Evolutionary conservation across 495 filamentous ascomycete genomes (phyloP).

Genomic region (Neurospora sp.): DNA sequence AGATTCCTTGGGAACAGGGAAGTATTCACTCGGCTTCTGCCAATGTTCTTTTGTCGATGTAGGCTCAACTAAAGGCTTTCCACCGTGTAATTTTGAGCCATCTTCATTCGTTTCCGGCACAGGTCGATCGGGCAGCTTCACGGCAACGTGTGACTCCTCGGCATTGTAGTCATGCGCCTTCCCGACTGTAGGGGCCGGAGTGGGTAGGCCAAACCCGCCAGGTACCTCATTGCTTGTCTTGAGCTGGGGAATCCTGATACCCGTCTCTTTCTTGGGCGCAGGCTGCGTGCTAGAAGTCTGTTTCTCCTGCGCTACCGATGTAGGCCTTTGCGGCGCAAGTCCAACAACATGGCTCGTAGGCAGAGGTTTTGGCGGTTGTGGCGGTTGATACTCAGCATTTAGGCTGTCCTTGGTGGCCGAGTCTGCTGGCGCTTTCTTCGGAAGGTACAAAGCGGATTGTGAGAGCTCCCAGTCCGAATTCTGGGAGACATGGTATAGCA

Average conservation of each 20-base stretch:
- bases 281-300: not conserved
- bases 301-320: not conserved
- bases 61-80: not conserved
- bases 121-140: conserved; percentile 2
- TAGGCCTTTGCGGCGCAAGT: not conserved
- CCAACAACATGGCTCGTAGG: conserved; percentile 1
- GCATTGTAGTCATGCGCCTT: not conserved
- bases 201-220: conserved; percentile 17
- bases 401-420: not conserved
- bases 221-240: conserved; percentile 22
- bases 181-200: conserved; percentile 2
- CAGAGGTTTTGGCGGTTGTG: not conserved
- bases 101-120: not conserved
- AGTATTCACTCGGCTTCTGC: conserved; percentile 60
- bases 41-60: conserved; percentile 47
- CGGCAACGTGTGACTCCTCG: not conserved
- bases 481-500: conserved; percentile 54
- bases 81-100: not conserved
- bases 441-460: conserved; percentile 15
- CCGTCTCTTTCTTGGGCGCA: conserved; percentile 11
- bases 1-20: conserved; percentile 56
- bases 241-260: conserved; percentile 28
- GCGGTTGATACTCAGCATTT: not conserved
- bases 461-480: conserved; percentile 38
- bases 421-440: not conserved